These are phyloP conservation scores for Fraxinus latifolia DNA, from an alignment of 305 asterid genomes.

Conservation along the genomic window DNA sequence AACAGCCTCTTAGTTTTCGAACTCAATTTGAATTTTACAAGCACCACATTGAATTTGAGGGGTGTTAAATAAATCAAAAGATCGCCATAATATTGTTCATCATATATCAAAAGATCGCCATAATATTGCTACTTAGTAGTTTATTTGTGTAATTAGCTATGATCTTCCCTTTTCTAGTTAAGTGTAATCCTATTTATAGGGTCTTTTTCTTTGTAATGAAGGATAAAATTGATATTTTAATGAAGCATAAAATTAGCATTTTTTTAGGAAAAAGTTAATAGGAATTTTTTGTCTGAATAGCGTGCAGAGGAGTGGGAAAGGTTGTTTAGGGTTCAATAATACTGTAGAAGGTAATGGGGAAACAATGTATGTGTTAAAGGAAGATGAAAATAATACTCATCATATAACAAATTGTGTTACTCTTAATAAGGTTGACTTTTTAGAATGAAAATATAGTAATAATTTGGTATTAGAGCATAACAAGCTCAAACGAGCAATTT, in stretches of 20 bases:
- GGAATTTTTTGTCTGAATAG: background rate
- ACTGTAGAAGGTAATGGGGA: background rate
- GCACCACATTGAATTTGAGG: background rate
- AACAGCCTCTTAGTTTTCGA: background rate
- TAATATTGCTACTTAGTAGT: background rate
- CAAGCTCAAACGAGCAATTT: background rate
- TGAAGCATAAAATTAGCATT: background rate
- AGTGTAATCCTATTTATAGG: background rate
- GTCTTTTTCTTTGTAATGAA: background rate
- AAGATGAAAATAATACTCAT: background rate
- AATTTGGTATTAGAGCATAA: background rate
- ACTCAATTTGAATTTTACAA: background rate
- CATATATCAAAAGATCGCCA: background rate
- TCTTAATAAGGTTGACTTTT: background rate
- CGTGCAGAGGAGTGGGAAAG: background rate
- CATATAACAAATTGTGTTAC: background rate
- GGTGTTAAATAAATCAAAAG: background rate
- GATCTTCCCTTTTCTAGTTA: background rate
- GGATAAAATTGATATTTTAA: background rate
- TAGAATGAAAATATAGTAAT: background rate
- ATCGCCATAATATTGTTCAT: no score
- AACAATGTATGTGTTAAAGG: background rate
- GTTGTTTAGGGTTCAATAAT: background rate
- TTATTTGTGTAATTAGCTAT: background rate
- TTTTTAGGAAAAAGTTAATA: background rate